A percentile compares a stretch with the other conserved stretches of the same genome.
Conservation (phyloP, 495 filamentous ascomycete species). For the Hypoxylon lenormandii region DNA sequence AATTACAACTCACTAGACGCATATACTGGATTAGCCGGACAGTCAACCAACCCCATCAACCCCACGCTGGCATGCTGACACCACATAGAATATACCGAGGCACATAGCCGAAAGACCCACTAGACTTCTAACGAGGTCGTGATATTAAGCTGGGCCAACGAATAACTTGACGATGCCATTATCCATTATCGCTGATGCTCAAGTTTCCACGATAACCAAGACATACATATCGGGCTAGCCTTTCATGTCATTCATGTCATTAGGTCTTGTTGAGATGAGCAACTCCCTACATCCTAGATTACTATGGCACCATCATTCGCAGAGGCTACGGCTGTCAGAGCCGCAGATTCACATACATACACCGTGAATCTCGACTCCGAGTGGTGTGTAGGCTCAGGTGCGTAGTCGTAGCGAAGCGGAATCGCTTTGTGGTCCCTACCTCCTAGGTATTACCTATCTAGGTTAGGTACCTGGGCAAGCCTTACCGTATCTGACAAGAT, state of each 20-base stretch:
- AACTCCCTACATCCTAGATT: neutral
- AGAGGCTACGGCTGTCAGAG: slow-evolving; percentile 68
- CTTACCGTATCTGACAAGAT: too few relatives aligned
- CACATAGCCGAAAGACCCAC: neutral
- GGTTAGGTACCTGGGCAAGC: too few relatives aligned
- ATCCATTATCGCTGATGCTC: too few relatives aligned
- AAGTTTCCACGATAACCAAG: too few relatives aligned
- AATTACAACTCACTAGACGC: neutral
- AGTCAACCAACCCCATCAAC: neutral
- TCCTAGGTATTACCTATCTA: too few relatives aligned
- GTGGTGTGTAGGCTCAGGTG: slow-evolving; percentile 81
- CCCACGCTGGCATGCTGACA: neutral
- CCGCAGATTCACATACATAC: slow-evolving; percentile 71
- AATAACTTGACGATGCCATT: too few relatives aligned
- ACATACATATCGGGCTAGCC: neutral
- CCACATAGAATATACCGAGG: slow-evolving; percentile 6
- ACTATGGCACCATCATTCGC: slow-evolving; percentile 60
- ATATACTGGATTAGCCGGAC: neutral
- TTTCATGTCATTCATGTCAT: neutral
- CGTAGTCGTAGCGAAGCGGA: neutral
- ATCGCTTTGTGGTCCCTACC: neutral
- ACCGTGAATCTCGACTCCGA: slow-evolving; percentile 67
- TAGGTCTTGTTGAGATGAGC: neutral
- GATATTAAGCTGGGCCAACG: neutral
- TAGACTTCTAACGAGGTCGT: neutral